Evolutionary conservation across 495 filamentous ascomycete species (phyloP), one percentile per base, ranked within the genome.

Genomic region (Diplogelasinospora grovesii): DNA sequence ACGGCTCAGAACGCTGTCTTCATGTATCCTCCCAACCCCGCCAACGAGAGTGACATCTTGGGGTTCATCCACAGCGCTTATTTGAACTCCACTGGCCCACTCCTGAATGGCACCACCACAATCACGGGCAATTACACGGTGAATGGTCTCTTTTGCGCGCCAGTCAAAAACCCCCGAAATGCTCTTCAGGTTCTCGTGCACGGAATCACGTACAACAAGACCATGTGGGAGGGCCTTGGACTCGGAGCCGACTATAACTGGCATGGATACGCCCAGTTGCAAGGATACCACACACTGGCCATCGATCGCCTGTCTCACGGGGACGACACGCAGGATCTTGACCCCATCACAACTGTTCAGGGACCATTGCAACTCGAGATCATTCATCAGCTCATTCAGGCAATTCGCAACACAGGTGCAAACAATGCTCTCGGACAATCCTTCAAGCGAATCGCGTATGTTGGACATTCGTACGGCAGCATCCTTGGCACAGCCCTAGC

Each of bases 121-220:
- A 22, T 45, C 18, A 14, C 6, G 1, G 41, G 41, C 5, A 29
- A 21, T 14, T 45, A 29, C 22, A 32, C 21, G 10, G 20, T 49
- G 19, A 34, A 40, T 4, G 46, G 41, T 22, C 21, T 40, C 22
- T 45, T 39, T 25, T 49, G 46, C 41, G 10, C 13, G 3, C 41
- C 46, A 14, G 4, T 19, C 19, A 19, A 21, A 10, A 8, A 10
- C 6, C 29, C 22, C 34, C 24, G 11, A 13, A 11, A 22, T 4
- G 28, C 27, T 1, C 42, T 56, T 3, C 43, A 56, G 21, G 36
- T 56, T 8, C 43, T 56, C 8, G 39, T 56, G 8, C 50, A 56
- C 28, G 53, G 53, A 7, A 16, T 34, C 22, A 41, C 46, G 22
- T 50, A 56, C 29, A 50, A 50, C 43, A 41, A 47, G 24, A 30